phyloP scores from a whole-genome alignment of 2,329 filamentous ascomycete genomes.

The Amesomyces nigricolor region DNA sequence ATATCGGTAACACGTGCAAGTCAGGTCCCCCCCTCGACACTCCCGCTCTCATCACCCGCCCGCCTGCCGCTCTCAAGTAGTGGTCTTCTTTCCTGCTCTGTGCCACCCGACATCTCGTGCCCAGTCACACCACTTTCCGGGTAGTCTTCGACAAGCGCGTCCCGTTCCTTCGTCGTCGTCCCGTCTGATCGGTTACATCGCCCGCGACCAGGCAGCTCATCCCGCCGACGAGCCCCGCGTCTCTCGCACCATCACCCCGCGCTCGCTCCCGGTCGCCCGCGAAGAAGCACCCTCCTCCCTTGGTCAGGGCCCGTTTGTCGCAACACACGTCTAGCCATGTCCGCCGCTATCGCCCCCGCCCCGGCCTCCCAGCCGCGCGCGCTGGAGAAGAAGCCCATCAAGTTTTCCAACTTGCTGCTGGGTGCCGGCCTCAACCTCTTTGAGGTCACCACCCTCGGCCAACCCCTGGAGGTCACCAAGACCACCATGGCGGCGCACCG shows the following conservation, averaged over 20 bases:
- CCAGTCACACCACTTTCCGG: constrained; percentile 5
- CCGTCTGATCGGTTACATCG: background rate
- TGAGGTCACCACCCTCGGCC: constrained; percentile 63
- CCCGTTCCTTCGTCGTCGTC: background rate
- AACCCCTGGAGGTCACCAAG: constrained; percentile 98
- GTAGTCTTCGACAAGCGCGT: constrained; percentile 5
- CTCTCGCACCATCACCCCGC: constrained; percentile 12
- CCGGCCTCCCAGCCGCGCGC: constrained; percentile 43
- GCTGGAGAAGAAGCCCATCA: constrained; percentile 98
- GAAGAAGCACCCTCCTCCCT: constrained; percentile 90
- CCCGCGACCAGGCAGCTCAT: background rate
- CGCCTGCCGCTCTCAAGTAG: background rate
- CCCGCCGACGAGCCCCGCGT: constrained; percentile 1
- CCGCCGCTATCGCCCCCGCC: constrained; percentile 49
- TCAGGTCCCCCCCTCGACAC: background rate
- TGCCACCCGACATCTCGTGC: constrained; percentile 3
- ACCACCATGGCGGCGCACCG: constrained; percentile 99
- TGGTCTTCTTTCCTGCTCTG: constrained; percentile 1
- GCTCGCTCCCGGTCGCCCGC: constrained; percentile 39
- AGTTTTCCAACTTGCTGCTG: constrained; percentile 97
- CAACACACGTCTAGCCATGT: constrained; percentile 55
- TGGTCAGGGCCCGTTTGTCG: constrained; percentile 84
- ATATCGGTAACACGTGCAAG: constrained; percentile 25
- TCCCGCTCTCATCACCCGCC: constrained; percentile 3
- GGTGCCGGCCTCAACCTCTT: constrained; percentile 94